These are phyloP conservation scores for Curvularia lunata DNA, from an alignment of 2,329 filamentous ascomycete species.

Conservation along the genomic window DNA sequence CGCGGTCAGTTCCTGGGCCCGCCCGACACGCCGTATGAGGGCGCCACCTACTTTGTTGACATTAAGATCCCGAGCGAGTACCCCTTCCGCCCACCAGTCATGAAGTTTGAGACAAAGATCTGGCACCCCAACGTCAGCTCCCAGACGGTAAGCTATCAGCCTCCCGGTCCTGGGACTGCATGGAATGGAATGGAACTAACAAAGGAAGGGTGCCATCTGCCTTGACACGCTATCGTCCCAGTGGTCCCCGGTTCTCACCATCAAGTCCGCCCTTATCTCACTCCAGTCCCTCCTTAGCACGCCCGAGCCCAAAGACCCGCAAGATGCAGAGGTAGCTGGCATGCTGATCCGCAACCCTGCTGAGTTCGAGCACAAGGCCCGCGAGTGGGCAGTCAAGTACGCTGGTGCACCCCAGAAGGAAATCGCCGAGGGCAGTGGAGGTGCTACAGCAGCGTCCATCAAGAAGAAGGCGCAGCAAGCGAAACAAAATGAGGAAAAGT, in stretches of 20 bases:
- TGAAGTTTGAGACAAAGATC: slow-evolving; percentile 91
- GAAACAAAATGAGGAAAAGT: slow-evolving; percentile 65
- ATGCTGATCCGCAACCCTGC: slow-evolving; percentile 84
- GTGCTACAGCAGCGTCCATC: slow-evolving; percentile 60
- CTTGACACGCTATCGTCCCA: slow-evolving; percentile 87
- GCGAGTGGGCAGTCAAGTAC: slow-evolving; percentile 87
- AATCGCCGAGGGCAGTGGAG: slow-evolving; percentile 60
- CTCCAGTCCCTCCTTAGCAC: slow-evolving; percentile 91
- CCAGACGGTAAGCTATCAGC: slow-evolving; percentile 71
- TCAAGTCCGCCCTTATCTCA: slow-evolving; percentile 93
- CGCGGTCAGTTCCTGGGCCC: slow-evolving; percentile 84
- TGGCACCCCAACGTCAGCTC: slow-evolving; percentile 98
- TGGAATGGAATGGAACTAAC: slow-evolving; percentile 27
- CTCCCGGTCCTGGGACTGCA: neutral
- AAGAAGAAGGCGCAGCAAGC: slow-evolving; percentile 61
- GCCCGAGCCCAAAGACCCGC: slow-evolving; percentile 94
- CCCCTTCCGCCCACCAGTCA: slow-evolving; percentile 88
- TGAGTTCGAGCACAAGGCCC: slow-evolving; percentile 79
- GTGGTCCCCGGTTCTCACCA: slow-evolving; percentile 96
- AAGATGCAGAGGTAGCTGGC: slow-evolving; percentile 91
- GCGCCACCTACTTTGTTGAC: slow-evolving; percentile 80
- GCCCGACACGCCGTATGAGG: slow-evolving; percentile 91
- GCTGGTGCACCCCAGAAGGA: slow-evolving; percentile 74
- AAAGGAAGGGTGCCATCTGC: slow-evolving; percentile 86
- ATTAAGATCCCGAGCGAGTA: slow-evolving; percentile 89